Conservation (phyloP, 1,284 basidiomycete species). For the Ceratobasidium sp. region DNA sequence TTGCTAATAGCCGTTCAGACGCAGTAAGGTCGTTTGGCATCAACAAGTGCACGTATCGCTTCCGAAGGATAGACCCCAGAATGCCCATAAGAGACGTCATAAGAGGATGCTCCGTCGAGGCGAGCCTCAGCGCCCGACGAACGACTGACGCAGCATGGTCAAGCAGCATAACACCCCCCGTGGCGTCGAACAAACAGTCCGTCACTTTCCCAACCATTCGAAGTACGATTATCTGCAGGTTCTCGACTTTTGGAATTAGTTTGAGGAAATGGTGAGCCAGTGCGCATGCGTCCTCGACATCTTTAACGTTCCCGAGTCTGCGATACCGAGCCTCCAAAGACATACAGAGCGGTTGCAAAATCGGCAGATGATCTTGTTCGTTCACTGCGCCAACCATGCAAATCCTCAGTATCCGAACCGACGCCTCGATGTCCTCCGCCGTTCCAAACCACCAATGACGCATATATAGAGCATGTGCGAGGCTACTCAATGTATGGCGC, state of each 20-base stretch:
- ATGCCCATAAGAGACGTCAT: constrained; percentile 1
- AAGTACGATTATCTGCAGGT: not conserved
- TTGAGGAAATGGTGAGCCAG: not conserved
- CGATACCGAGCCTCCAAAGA: constrained; percentile 27
- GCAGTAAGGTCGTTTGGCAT: not conserved
- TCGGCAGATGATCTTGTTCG: not conserved
- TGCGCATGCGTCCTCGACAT: not conserved
- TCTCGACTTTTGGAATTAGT: not conserved
- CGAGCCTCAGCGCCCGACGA: constrained; percentile 7
- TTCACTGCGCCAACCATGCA: not conserved
- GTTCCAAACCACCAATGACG: constrained; percentile 20
- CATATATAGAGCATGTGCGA: constrained; percentile 13
- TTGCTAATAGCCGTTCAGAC: not conserved
- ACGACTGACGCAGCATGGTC: constrained; percentile 9
- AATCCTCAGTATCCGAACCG: not conserved
- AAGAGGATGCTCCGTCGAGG: not conserved
- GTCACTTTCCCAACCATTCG: not conserved
- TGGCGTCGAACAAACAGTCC: constrained; percentile 17
- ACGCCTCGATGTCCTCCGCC: constrained; percentile 8
- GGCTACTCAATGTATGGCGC: not conserved
- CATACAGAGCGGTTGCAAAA: not conserved
- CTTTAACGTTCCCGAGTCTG: constrained; percentile 13
- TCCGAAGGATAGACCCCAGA: constrained; percentile 13
- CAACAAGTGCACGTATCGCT: not conserved
- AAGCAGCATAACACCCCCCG: not conserved